These are phyloP conservation scores for Quercus dentata DNA, from an alignment of 306 rosid genomes.

Conservation along the genomic window DNA sequence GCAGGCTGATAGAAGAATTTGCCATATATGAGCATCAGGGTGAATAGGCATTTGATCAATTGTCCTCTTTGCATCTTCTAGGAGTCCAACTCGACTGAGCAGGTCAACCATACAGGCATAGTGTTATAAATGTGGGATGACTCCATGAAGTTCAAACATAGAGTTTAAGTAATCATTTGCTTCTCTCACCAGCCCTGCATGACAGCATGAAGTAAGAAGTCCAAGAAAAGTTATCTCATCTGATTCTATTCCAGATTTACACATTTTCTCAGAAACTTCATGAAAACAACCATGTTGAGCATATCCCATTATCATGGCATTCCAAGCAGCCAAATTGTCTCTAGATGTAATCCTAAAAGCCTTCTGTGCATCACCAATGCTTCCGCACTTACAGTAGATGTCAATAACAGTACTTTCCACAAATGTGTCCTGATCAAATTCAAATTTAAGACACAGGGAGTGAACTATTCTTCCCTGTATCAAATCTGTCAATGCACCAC, in stretches of 20 bases:
- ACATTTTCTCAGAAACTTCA: not conserved
- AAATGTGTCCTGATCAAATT: conserved; percentile 5
- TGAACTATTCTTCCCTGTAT: not conserved
- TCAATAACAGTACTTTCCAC: conserved; percentile 15
- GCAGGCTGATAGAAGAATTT: no score
- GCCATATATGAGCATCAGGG: no score
- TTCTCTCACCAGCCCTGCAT: no score
- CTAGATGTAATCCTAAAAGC: not conserved
- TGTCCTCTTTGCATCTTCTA: no score
- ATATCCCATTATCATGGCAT: conserved; percentile 13
- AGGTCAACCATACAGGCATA: no score
- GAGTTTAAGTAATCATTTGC: no score
- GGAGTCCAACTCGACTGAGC: no score
- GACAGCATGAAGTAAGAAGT: not conserved
- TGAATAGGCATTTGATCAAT: no score
- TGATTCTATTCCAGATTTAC: conserved; percentile 3
- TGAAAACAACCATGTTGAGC: conserved; percentile 11
- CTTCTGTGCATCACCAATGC: conserved; percentile 15
- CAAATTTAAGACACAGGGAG: conserved; percentile 1
- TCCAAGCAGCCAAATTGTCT: conserved; percentile 7
- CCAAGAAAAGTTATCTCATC: conserved; percentile 5
- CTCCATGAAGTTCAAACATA: no score
- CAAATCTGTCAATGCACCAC: conserved; percentile 2
- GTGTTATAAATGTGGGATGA: no score
- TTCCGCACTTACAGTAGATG: conserved; percentile 8